A percentile compares a stretch with the other conserved stretches of the same genome.
Conservation (phyloP, 306 rosid genomes). For the Quercus agrifolia region DNA sequence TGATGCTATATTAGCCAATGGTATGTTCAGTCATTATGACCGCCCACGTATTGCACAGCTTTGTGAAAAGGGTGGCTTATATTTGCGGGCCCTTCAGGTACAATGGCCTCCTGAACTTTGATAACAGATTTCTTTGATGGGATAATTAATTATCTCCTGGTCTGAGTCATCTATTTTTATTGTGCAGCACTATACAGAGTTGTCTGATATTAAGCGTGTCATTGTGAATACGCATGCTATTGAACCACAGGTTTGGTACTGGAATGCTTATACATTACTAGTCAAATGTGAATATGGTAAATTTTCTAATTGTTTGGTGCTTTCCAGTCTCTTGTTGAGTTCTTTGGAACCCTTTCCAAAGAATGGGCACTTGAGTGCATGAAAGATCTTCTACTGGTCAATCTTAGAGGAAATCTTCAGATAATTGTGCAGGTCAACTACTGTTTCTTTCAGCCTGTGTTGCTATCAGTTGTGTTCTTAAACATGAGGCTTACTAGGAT, state of each 20-base stretch:
- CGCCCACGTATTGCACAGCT: slow-evolving; percentile 97
- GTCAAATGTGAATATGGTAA: background rate
- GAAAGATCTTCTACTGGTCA: slow-evolving; percentile 96
- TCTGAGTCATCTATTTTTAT: background rate
- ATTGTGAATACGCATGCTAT: slow-evolving; percentile 98
- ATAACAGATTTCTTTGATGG: background rate
- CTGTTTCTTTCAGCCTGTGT: background rate
- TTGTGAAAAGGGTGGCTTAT: slow-evolving; percentile 97
- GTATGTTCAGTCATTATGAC: slow-evolving; percentile 98
- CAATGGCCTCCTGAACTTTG: background rate
- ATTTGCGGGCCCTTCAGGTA: slow-evolving; percentile 91
- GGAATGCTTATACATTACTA: slow-evolving; percentile 10
- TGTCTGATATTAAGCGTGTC: slow-evolving; percentile 95
- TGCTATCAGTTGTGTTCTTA: background rate
- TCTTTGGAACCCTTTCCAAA: slow-evolving; percentile 85
- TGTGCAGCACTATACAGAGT: slow-evolving; percentile 92
- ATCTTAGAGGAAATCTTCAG: slow-evolving; percentile 97
- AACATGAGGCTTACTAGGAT: background rate
- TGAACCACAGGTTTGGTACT: slow-evolving; percentile 86
- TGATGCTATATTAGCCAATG: slow-evolving; percentile 97
- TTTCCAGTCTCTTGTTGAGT: slow-evolving; percentile 90
- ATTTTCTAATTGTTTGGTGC: slow-evolving; percentile 24
- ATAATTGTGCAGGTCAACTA: slow-evolving; percentile 84
- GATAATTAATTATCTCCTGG: background rate
- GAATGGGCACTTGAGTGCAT: slow-evolving; percentile 99